These are phyloP conservation scores for Cryptococcus maquisensis DNA, from an alignment of 1,284 basidiomycete genomes.

Conservation along the genomic window DNA sequence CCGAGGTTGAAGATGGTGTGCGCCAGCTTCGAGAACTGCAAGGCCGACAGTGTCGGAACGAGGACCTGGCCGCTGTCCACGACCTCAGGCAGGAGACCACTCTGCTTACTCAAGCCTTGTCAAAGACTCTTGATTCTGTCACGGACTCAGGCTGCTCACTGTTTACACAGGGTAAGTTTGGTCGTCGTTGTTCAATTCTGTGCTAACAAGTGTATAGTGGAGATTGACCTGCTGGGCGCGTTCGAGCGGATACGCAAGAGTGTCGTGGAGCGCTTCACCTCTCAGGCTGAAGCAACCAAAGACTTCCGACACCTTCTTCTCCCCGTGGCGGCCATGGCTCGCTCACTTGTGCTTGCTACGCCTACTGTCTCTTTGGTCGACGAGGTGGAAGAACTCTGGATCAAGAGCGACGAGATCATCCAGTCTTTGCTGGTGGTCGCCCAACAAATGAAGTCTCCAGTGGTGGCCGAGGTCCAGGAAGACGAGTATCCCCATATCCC, in stretches of 20 bases:
- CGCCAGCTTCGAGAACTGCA: slow-evolving; percentile 36
- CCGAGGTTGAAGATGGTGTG: slow-evolving; percentile 32
- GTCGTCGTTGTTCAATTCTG: not conserved
- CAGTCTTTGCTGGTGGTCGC: slow-evolving; percentile 61
- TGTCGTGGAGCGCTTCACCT: slow-evolving; percentile 3
- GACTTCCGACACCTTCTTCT: slow-evolving; percentile 53
- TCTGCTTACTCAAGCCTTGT: slow-evolving; percentile 20
- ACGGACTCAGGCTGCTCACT: slow-evolving; percentile 20
- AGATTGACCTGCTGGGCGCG: slow-evolving; percentile 14
- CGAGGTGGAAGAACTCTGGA: slow-evolving; percentile 20
- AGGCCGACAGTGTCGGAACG: slow-evolving; percentile 12
- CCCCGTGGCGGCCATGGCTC: slow-evolving; percentile 56
- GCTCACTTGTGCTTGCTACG: not conserved
- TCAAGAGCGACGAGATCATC: slow-evolving; percentile 53
- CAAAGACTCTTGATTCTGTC: slow-evolving; percentile 15
- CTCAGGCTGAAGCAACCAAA: slow-evolving; percentile 36
- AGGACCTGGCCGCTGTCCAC: slow-evolving; percentile 26
- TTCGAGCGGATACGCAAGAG: slow-evolving; percentile 5
- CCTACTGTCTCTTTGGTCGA: not conserved
- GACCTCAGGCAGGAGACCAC: slow-evolving; percentile 24
- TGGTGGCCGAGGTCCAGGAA: slow-evolving; percentile 12
- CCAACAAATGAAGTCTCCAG: slow-evolving; percentile 56
- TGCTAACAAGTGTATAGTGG: slow-evolving; percentile 11
- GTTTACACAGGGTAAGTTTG: slow-evolving; percentile 25
- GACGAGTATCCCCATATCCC: slow-evolving; percentile 39